Percentiles rank a stretch among this genome's conserved stretches.
Conservation (phyloP, 2,329 filamentous ascomycete genomes). For the Blumeria hordei region DNA sequence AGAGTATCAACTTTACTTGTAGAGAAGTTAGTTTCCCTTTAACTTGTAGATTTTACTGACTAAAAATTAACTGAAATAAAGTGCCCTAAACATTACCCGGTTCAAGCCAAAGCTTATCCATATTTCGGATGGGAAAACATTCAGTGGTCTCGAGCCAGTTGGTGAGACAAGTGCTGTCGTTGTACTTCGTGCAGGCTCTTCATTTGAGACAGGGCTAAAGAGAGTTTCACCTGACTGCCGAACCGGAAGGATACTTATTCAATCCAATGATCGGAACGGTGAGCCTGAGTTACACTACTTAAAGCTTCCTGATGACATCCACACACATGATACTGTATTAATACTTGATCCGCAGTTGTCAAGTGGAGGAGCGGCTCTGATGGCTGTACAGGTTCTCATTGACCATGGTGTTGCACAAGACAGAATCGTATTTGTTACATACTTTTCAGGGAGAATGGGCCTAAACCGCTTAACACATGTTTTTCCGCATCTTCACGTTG, state of each 20-base stretch:
- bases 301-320: constrained; percentile 51
- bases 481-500: constrained; percentile 67
- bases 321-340: constrained; percentile 54
- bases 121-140: constrained; percentile 46
- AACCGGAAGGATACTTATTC: constrained; percentile 72
- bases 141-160: constrained; percentile 44
- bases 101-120: constrained; percentile 39
- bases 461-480: constrained; percentile 69
- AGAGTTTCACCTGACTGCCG: constrained; percentile 82
- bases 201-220: constrained; percentile 67
- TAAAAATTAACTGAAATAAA: constrained; percentile 14
- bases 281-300: constrained; percentile 87
- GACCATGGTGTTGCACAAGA: constrained; percentile 76
- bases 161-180: constrained; percentile 70
- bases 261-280: constrained; percentile 61
- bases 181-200: constrained; percentile 68
- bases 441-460: constrained; percentile 65
- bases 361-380: constrained; percentile 60
- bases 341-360: constrained; percentile 89
- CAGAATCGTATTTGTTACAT: constrained; percentile 79
- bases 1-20: constrained; percentile 64
- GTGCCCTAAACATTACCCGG: constrained; percentile 51
- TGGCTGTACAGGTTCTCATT: constrained; percentile 88
- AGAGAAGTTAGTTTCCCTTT: constrained; percentile 32
- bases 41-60: not conserved